phyloP scores from a whole-genome alignment of 2,329 filamentous ascomycete species.

The Colletotrichum spinosum region DNA sequence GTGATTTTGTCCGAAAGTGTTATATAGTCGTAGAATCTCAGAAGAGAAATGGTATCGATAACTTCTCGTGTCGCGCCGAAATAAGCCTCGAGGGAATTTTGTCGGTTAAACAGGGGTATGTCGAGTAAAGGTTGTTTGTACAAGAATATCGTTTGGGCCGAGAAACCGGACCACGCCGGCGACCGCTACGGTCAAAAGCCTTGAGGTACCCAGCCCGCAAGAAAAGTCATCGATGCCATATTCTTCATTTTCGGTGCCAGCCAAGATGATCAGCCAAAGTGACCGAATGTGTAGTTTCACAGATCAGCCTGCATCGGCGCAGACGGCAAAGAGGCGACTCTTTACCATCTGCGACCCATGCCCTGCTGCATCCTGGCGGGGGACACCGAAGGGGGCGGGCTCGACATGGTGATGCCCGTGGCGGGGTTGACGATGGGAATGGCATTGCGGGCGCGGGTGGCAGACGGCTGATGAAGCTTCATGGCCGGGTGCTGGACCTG shows the following conservation, averaged over 20 bases:
- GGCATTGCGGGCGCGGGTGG: constrained; percentile 90
- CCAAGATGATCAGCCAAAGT: constrained; percentile 57
- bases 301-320: constrained; percentile 51
- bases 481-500: constrained; percentile 74
- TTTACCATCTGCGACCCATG: constrained; percentile 67
- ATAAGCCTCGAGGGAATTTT: constrained; percentile 41
- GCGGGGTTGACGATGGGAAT: constrained; percentile 98
- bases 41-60: constrained; percentile 59
- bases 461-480: constrained; percentile 91
- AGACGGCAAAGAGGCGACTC: constrained; percentile 47
- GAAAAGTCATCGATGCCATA: constrained; percentile 57
- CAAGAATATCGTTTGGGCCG: constrained; percentile 47
- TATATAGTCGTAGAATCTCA: constrained; percentile 38
- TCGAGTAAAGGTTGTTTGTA: constrained; percentile 63
- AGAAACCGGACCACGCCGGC: constrained; percentile 45
- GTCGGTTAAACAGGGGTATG: constrained; percentile 53
- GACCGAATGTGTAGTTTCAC: constrained; percentile 53
- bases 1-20: constrained; percentile 34
- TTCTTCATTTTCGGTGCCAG: constrained; percentile 56
- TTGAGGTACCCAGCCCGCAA: constrained; percentile 52
- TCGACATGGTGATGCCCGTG: constrained; percentile 88
- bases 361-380: constrained; percentile 70
- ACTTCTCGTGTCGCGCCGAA: constrained; percentile 54
- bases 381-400: constrained; percentile 81
- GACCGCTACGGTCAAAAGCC: constrained; percentile 40